Evolutionary conservation across 768 basidiomycete species (phyloP).

Genomic region (Leccinum rimulosum): DNA sequence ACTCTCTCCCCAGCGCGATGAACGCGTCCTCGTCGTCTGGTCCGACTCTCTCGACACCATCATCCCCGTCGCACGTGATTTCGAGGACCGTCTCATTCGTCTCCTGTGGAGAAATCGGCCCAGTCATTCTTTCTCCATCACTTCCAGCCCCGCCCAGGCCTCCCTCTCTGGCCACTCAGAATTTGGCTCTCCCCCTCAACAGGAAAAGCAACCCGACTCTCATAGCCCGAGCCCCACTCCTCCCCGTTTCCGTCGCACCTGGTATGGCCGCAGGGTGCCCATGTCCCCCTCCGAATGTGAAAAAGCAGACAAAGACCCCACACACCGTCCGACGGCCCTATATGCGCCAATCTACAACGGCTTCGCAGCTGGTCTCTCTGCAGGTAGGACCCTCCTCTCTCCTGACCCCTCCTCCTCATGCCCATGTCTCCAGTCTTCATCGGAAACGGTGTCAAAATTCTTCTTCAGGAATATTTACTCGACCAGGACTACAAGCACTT

Average conservation of each 20-base stretch:
- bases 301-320: conserved; percentile 19
- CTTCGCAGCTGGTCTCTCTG: conserved; percentile 25
- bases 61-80: conserved; percentile 48
- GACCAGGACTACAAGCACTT: conserved; percentile 45
- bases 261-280: conserved; percentile 57
- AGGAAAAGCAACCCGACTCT: conserved; percentile 16
- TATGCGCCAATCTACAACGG: conserved; percentile 31
- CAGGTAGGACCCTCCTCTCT: conserved; percentile 9
- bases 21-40: conserved; percentile 84
- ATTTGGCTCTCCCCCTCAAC: conserved; percentile 16
- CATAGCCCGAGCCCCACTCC: conserved; percentile 25
- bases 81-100: conserved; percentile 57
- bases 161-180: conserved; percentile 41
- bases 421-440: conserved; percentile 49
- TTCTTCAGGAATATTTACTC: conserved; percentile 53
- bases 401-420: neutral
- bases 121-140: conserved; percentile 20
- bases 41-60: conserved; percentile 76
- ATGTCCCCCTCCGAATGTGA: conserved; percentile 33
- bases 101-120: conserved; percentile 49
- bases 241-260: conserved; percentile 44
- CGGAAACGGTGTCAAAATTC: conserved; percentile 58
- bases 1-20: conserved; percentile 56
- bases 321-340: conserved; percentile 19
- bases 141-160: conserved; percentile 28